Evolutionary conservation across 208 protist species (phyloP), one percentile per base, ranked within the genome.

Genomic region (Herpetomonas muscarum): DNA sequence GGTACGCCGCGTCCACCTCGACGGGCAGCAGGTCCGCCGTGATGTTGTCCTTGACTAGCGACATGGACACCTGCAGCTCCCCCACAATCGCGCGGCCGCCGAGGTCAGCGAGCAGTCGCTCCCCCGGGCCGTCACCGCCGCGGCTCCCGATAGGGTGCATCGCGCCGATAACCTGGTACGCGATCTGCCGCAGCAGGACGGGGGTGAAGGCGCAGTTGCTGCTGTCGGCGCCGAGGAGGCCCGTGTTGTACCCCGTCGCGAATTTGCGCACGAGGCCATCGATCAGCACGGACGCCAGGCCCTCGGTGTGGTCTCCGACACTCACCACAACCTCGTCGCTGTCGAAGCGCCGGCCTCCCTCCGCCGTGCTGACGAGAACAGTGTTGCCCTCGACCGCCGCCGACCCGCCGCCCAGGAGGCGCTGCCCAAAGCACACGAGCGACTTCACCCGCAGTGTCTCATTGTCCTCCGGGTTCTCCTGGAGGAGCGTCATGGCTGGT

Each of bases 11-110:
- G 36, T 79, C 67, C n/a, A 66, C 71, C 24, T 87, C 68, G 44
- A 73, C 68, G 28, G 75, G 72, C 24, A 91, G 56, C 47, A 91
- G 56, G 55, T 91, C 84, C 17, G 76, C 80, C 17, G 76, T 79
- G 34, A 85, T 70, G 34, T 76, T 74, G 52, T 91, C 80, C 64
- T 84, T 87, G 55, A 91, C 67, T 26, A 91, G 78, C 17, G 80
- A 64, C 39, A 91, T 91, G 21, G 79, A 85, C 55, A 87, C 74
- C 37, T 78, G 69, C 61, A 91, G 57, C 56, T 91, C 84, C 2
- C 79, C 77, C 30, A 26, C 39, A 28, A 85, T 64, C 4, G 26
- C 12, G 31, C 21, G 7, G 45, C 57, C 15, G 64, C 61, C 9
- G 48, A 52, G 6, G 64, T 47, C 32, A 53, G 22, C 47, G 19